Base-by-base conservation (phyloP, 495 filamentous ascomycete genomes). In the Neurospora sp. region DNA sequence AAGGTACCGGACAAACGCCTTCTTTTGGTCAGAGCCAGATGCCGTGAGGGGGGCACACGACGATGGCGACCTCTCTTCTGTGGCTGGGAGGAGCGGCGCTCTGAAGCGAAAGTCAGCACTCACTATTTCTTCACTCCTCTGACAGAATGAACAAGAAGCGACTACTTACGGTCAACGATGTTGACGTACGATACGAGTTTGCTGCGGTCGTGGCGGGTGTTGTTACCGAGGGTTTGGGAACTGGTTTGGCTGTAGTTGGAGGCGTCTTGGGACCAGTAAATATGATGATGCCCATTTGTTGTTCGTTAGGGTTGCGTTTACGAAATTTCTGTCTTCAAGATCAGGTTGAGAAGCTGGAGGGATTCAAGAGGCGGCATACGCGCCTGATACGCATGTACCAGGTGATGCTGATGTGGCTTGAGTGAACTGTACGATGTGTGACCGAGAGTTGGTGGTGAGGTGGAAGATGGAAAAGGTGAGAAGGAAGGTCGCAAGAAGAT, bases 161-260 rank as follows among this genome's bases (percentile, higher is more conserved):
- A 45, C 19, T n/a, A 10, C 42, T 43, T n/a, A 40, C 39, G 15
- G 39, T 40, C 39, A 40, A 40, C 39, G 39, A 40, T 40, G 39
- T 40, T 40, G 39, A 40, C 39, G 39, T 40, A 40, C 15, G 39
- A 40, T 40, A 40, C 39, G 39, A 40, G 39, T 81, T 81, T 4
- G 78, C 73, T 70, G 74, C 21, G 17, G 73, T 48, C 5, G 75
- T 77, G 4, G 77, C 69, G 0, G 79, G 72, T 42, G 79, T 69
- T 10, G 74, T 62, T 7, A 82, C 71, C 10, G 84, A 75, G 13
- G 77, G 75, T 31, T 79, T 78, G 4, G 79, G 69, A 4, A 74
- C 73, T 5, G 83, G 77, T 73, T 78, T 72, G 31, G 69, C 75
- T 28, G 74, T 72, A 21, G 74, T 5, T 11, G 77, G 39, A 21